Evolutionary conservation across 176 grass and related monocot genomes (phyloP).

Genomic region (Ampelocalamus luodianensis): DNA sequence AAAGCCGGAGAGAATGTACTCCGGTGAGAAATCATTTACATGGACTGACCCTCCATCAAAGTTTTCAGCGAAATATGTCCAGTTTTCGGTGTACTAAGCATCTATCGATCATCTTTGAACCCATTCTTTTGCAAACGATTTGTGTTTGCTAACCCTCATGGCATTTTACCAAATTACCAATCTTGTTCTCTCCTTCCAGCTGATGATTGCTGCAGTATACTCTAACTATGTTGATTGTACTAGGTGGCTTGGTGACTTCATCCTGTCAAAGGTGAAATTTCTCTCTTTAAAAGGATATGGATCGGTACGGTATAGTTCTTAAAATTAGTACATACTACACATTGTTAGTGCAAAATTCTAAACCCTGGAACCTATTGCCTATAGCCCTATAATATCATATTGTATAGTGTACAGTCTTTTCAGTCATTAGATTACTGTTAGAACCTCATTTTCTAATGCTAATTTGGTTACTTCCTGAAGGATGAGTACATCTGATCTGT

Average conservation of each 20-base stretch:
- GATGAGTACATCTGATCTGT: conserved; percentile 36
- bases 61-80: conserved; percentile 97
- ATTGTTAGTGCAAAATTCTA: background rate
- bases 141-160: background rate
- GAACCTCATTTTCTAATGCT: background rate
- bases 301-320: conserved; percentile 3
- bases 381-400: background rate
- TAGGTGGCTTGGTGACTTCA: conserved; percentile 95
- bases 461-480: conserved; percentile 17
- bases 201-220: conserved; percentile 76
- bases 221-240: conserved; percentile 96
- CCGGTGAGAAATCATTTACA: conserved; percentile 95
- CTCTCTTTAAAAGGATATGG: conserved; percentile 26
- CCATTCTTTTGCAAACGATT: conserved; percentile 22
- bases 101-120: conserved; percentile 4
- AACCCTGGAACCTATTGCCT: background rate
- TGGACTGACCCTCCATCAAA: conserved; percentile 95
- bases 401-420: background rate
- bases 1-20: too few species aligned
- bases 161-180: conserved; percentile 7
- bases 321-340: conserved; percentile 15
- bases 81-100: conserved; percentile 69
- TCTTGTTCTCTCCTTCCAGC: conserved; percentile 49
- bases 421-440: background rate
- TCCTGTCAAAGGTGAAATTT: conserved; percentile 71